phyloP scores from a whole-genome alignment of 148 eudicot species.

The Camellia granthamiana region DNA sequence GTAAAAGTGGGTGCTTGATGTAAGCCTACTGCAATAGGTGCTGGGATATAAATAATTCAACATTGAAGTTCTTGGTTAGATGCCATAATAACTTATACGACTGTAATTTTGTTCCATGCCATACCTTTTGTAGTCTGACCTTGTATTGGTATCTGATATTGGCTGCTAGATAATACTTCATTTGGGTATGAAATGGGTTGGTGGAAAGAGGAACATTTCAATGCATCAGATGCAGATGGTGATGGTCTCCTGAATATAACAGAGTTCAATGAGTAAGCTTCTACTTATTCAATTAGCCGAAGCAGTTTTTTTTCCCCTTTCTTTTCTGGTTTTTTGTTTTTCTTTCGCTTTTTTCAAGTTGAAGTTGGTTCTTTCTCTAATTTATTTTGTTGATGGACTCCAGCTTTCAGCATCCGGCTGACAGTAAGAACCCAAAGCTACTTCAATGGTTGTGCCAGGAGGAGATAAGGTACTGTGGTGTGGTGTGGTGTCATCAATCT shows the following conservation, averaged over 20 bases:
- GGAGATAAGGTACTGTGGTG: slow-evolving; percentile 64
- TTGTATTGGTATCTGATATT: slow-evolving; percentile 19
- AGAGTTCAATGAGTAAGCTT: slow-evolving; percentile 94
- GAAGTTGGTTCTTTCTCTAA: not conserved
- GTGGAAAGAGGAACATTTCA: slow-evolving; percentile 98
- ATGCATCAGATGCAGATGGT: slow-evolving; percentile 88
- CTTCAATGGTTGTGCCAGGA: slow-evolving; percentile 93
- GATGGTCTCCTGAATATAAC: slow-evolving; percentile 83
- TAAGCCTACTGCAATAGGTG: not conserved
- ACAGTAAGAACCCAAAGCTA: slow-evolving; percentile 70
- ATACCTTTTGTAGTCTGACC: not conserved
- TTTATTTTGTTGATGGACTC: slow-evolving; percentile 23
- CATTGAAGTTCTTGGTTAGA: slow-evolving; percentile 2
- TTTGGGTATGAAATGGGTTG: slow-evolving; percentile 96
- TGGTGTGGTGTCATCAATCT: not conserved
- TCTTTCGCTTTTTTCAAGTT: not conserved
- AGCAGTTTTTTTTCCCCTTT: slow-evolving; percentile 13
- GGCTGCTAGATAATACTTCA: slow-evolving; percentile 53
- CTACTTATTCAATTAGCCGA: slow-evolving; percentile 20
- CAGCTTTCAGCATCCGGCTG: slow-evolving; percentile 93
- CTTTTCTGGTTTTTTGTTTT: not conserved
- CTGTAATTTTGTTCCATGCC: not conserved
- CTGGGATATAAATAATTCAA: not conserved
- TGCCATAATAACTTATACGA: not conserved
- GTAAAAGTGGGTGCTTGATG: not conserved